These are phyloP conservation scores for Pseudohyphozyma bogoriensis DNA, from an alignment of 768 basidiomycete species.

Conservation along the genomic window DNA sequence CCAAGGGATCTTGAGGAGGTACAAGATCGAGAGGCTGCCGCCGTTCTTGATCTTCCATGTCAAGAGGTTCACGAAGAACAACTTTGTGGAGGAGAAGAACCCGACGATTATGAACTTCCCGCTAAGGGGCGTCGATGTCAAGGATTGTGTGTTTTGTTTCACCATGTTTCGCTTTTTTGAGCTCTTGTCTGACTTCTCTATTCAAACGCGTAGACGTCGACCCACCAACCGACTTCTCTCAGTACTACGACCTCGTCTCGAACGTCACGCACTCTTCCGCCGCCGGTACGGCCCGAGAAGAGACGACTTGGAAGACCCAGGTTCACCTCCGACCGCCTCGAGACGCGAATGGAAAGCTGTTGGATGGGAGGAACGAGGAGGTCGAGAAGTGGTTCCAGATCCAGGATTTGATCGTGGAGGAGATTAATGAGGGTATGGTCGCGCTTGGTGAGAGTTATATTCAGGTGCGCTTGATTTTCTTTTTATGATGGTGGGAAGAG, in stretches of 20 bases:
- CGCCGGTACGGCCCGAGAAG: slow-evolving; percentile 88
- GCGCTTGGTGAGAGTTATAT: slow-evolving; percentile 93
- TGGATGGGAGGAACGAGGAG: slow-evolving; percentile 46
- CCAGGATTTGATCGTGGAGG: slow-evolving; percentile 90
- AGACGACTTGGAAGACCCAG: slow-evolving; percentile 87
- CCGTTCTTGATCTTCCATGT: slow-evolving; percentile 88
- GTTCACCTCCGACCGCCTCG: slow-evolving; percentile 50
- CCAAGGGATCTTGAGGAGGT: slow-evolving; percentile 69
- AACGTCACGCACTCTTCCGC: slow-evolving; percentile 93
- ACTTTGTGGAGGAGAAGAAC: slow-evolving; percentile 96
- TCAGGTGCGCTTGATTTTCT: slow-evolving; percentile 50
- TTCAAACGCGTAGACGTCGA: slow-evolving; percentile 56
- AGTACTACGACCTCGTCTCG: slow-evolving; percentile 84
- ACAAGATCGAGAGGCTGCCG: slow-evolving; percentile 79
- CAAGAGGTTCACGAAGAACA: slow-evolving; percentile 93
- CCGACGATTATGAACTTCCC: slow-evolving; percentile 98
- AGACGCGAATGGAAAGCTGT: slow-evolving; percentile 42
- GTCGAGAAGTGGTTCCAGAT: slow-evolving; percentile 93
- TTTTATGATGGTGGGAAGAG: not conserved
- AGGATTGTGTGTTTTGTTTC: slow-evolving; percentile 60
- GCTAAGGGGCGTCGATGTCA: slow-evolving; percentile 80
- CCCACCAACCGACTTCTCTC: slow-evolving; percentile 48
- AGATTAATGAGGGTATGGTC: slow-evolving; percentile 95
- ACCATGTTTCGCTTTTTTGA: not conserved
- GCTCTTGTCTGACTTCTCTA: slow-evolving; percentile 1